A percentile compares a stretch with the other conserved stretches of the same genome.
Evolutionary conservation across 176 grass and related monocot genomes (phyloP).

Genomic region (Leersia perrieri): DNA sequence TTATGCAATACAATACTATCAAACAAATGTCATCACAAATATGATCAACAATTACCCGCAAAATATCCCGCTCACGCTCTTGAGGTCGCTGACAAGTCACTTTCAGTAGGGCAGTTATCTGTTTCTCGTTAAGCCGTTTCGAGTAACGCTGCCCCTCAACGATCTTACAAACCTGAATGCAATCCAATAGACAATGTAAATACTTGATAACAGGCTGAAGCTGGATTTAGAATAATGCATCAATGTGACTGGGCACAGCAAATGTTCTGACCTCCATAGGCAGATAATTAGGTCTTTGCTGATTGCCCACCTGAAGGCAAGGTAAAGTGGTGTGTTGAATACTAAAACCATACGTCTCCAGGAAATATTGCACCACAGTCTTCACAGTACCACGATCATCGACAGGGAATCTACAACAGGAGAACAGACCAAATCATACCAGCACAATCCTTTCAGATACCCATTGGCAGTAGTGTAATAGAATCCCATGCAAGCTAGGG

Average conservation of each 20-base stretch:
- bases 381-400: conserved; percentile 90
- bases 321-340: conserved; percentile 87
- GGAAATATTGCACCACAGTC: conserved; percentile 91
- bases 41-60: conserved; percentile 50
- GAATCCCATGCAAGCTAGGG: neutral
- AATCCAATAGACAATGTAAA: conserved; percentile 22
- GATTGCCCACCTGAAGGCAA: conserved; percentile 95
- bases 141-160: conserved; percentile 91
- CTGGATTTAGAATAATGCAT: neutral
- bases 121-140: conserved; percentile 88
- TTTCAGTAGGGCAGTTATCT: conserved; percentile 84
- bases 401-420: conserved; percentile 59
- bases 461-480: neutral
- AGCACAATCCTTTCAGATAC: neutral
- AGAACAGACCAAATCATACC: conserved; percentile 19
- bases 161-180: conserved; percentile 83
- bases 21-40: conserved; percentile 12
- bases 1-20: neutral
- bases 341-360: conserved; percentile 86
- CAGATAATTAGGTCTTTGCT: conserved; percentile 89
- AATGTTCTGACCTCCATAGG: conserved; percentile 73
- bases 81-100: conserved; percentile 86
- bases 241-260: neutral
- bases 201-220: conserved; percentile 1
- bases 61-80: conserved; percentile 74